phyloP scores from a whole-genome alignment of 352 stramenopile species.

The Phytophthora sansomeana region DNA sequence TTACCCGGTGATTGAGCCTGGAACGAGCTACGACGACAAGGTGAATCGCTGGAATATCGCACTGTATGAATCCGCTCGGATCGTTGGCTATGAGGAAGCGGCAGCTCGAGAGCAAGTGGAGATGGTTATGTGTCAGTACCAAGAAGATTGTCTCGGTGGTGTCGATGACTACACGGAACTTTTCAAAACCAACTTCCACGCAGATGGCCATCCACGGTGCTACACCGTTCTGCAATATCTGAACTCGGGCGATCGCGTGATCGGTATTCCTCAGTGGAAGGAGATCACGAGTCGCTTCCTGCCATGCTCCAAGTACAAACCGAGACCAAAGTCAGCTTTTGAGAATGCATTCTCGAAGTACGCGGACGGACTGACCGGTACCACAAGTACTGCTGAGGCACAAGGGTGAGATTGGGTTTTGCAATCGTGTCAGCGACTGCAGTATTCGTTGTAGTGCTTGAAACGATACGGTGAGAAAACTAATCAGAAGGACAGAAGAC shows the following conservation, averaged over 20 bases:
- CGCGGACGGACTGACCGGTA: not conserved
- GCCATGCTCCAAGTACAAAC: constrained; percentile 31
- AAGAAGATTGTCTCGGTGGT: constrained; percentile 57
- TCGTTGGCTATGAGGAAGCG: constrained; percentile 50
- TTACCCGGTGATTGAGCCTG: constrained; percentile 22
- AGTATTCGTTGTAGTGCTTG: no score
- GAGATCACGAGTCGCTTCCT: constrained; percentile 48
- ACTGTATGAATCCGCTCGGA: constrained; percentile 51
- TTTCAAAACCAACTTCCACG: constrained; percentile 57
- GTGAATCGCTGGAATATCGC: constrained; percentile 57
- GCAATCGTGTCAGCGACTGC: no score
- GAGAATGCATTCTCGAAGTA: constrained; percentile 2
- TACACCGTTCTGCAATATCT: constrained; percentile 51
- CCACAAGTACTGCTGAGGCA: no score
- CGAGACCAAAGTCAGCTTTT: constrained; percentile 11
- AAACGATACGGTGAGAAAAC: no score
- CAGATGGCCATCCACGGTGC: constrained; percentile 59
- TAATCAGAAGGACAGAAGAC: no score
- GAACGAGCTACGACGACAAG: constrained; percentile 35
- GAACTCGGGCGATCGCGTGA: constrained; percentile 42
- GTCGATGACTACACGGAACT: constrained; percentile 52
- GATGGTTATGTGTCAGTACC: constrained; percentile 58
- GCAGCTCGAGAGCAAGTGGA: constrained; percentile 61
- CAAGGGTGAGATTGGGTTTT: no score
- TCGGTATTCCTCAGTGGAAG: constrained; percentile 60